A percentile compares a stretch with the other conserved stretches of the same genome.
These are phyloP conservation scores for Strobilomyces confusus DNA, from an alignment of 768 basidiomycete genomes.

Conservation along the genomic window DNA sequence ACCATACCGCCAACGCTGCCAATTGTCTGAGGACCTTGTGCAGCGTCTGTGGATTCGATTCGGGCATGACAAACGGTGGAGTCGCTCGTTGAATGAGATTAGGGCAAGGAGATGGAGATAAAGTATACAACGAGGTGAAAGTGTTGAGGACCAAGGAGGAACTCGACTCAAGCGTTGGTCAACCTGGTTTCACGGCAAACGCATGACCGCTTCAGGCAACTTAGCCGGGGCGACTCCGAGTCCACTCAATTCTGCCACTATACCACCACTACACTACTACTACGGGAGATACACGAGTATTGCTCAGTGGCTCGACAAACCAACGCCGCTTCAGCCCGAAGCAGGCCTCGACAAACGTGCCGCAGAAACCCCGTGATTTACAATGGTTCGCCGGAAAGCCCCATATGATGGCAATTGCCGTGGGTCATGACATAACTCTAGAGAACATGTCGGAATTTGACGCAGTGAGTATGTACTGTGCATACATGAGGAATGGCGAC, in stretches of 20 bases:
- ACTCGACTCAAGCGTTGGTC: not conserved
- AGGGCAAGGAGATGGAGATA: conserved; percentile 7
- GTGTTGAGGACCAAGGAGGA: not conserved
- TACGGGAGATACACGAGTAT: too few species aligned
- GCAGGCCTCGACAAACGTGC: not conserved
- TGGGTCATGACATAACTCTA: not conserved
- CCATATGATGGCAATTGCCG: not conserved
- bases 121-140: conserved; percentile 4
- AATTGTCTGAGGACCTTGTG: conserved; percentile 71
- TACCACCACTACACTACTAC: too few species aligned
- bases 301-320: too few species aligned
- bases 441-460: not conserved
- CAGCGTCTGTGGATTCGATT: conserved; percentile 39
- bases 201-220: conserved; percentile 5
- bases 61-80: conserved; percentile 15
- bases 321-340: too few species aligned
- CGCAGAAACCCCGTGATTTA: conserved; percentile 1
- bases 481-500: too few species aligned
- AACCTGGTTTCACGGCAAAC: not conserved
- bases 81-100: conserved; percentile 7
- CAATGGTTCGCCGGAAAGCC: not conserved
- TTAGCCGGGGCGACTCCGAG: too few species aligned
- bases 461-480: too few species aligned
- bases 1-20: conserved; percentile 69
- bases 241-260: too few species aligned